Percentiles rank a stretch among this genome's conserved stretches.
Evolutionary conservation across 2,329 filamentous ascomycete species (phyloP).

Genomic region (Talaromyces sp.): DNA sequence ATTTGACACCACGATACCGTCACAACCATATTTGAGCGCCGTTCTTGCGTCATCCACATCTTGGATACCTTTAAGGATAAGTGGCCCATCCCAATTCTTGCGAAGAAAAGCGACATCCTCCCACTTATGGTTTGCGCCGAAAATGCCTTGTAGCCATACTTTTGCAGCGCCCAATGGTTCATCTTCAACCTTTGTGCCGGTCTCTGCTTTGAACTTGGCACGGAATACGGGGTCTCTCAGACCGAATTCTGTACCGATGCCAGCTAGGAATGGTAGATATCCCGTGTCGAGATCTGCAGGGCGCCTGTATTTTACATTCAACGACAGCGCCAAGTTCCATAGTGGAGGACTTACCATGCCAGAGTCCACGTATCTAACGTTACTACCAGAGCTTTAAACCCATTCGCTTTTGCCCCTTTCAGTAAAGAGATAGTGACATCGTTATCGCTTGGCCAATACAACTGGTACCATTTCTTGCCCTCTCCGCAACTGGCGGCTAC

Average conservation of each 20-base stretch:
- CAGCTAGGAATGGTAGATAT: constrained; percentile 54
- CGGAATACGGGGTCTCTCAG: constrained; percentile 67
- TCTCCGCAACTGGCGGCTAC: constrained; percentile 13
- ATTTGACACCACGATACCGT: constrained; percentile 38
- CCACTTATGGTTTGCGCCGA: constrained; percentile 55
- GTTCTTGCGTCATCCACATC: constrained; percentile 14
- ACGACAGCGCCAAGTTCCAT: too few species aligned
- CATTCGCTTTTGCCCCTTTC: constrained; percentile 15
- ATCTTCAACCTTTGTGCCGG: constrained; percentile 47
- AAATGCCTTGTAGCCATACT: constrained; percentile 53
- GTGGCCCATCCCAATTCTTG: constrained; percentile 56
- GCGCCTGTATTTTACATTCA: constrained; percentile 34
- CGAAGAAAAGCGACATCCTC: constrained; percentile 58
- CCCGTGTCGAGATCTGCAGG: constrained; percentile 63
- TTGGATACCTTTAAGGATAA: constrained; percentile 18
- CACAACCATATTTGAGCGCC: constrained; percentile 22
- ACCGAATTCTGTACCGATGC: constrained; percentile 59
- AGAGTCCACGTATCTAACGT: constrained; percentile 51
- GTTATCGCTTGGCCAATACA: constrained; percentile 17
- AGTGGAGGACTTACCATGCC: constrained; percentile 48
- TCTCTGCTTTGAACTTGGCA: constrained; percentile 51
- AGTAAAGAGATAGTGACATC: constrained; percentile 14
- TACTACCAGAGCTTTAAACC: constrained; percentile 23
- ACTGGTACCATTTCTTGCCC: constrained; percentile 15
- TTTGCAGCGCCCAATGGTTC: constrained; percentile 49